These are phyloP conservation scores for Juglanconis sp. DNA, from an alignment of 2,329 filamentous ascomycete species.

Conservation along the genomic window DNA sequence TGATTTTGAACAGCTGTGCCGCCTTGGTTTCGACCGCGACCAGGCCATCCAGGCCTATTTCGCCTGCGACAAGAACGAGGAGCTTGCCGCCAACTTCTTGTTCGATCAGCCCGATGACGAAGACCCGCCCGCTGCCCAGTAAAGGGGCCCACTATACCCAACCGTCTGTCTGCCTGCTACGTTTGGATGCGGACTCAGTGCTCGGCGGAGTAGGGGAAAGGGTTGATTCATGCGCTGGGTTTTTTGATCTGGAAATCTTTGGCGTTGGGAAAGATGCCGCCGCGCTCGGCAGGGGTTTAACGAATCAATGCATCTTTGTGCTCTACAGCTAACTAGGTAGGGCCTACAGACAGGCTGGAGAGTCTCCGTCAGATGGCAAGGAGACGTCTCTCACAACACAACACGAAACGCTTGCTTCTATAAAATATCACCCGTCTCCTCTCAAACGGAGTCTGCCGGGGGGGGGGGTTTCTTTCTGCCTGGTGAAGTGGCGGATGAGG, in stretches of 20 bases:
- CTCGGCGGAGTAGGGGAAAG: background rate
- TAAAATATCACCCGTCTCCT: too few species aligned
- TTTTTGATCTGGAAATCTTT: background rate
- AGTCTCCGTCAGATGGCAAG: background rate
- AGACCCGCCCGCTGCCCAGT: conserved; percentile 47
- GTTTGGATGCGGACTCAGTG: background rate
- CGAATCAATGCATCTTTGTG: background rate
- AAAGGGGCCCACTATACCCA: conserved; percentile 22
- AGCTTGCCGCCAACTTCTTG: conserved; percentile 94
- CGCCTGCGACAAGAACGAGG: conserved; percentile 98
- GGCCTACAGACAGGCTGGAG: background rate
- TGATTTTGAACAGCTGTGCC: conserved; percentile 65
- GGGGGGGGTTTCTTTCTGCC: too few species aligned
- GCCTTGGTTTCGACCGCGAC: conserved; percentile 88
- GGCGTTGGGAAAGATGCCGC: conserved; percentile 6
- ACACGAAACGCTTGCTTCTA: background rate
- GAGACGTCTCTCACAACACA: background rate
- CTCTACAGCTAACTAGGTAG: background rate
- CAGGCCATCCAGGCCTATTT: conserved; percentile 98
- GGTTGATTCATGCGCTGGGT: background rate
- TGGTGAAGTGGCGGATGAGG: too few species aligned
- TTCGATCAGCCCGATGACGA: conserved; percentile 95
- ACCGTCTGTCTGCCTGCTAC: background rate
- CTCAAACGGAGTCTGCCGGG: too few species aligned
- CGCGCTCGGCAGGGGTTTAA: background rate